Conservation (phyloP, 805 yeast species). For the Candida suzukii region DNA sequence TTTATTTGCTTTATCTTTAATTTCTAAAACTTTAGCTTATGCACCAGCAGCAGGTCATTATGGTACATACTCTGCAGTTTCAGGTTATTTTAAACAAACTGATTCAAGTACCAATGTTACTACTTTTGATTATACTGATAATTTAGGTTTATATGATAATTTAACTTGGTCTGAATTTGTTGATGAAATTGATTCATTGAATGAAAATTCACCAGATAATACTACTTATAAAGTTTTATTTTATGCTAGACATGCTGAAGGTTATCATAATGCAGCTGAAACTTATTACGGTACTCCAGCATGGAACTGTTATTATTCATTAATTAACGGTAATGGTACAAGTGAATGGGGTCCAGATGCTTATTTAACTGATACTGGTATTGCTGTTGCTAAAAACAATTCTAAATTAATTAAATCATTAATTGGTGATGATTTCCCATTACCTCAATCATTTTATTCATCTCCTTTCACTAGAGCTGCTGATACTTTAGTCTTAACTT, state of each 20-base stretch:
- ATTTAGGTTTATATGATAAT: conserved; percentile 32
- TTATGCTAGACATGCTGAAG: conserved; percentile 49
- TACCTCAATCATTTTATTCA: conserved; percentile 35
- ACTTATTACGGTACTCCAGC: conserved; percentile 35
- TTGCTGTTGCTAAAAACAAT: conserved; percentile 37
- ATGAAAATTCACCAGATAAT: conserved; percentile 19
- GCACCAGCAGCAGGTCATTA: conserved; percentile 1
- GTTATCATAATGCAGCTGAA: conserved; percentile 43
- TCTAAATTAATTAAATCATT: conserved; percentile 5
- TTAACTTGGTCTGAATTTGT: conserved; percentile 29
- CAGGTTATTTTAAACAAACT: conserved; percentile 38
- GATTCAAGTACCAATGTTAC: conserved; percentile 32
- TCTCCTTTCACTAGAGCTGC: conserved; percentile 48
- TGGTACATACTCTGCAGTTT: conserved; percentile 20
- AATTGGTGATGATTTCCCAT: conserved; percentile 14
- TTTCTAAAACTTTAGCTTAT: not conserved
- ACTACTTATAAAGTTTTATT: conserved; percentile 37
- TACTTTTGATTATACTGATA: conserved; percentile 32
- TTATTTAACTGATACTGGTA: conserved; percentile 38
- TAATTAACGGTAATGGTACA: conserved; percentile 37
- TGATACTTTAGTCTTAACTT: conserved; percentile 41
- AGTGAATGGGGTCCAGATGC: conserved; percentile 46
- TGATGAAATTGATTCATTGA: conserved; percentile 28
- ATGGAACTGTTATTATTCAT: conserved; percentile 42
- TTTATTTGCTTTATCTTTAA: not conserved